phyloP scores from a whole-genome alignment of 805 yeast genomes.

The Barnettozyma botsteinii region DNA sequence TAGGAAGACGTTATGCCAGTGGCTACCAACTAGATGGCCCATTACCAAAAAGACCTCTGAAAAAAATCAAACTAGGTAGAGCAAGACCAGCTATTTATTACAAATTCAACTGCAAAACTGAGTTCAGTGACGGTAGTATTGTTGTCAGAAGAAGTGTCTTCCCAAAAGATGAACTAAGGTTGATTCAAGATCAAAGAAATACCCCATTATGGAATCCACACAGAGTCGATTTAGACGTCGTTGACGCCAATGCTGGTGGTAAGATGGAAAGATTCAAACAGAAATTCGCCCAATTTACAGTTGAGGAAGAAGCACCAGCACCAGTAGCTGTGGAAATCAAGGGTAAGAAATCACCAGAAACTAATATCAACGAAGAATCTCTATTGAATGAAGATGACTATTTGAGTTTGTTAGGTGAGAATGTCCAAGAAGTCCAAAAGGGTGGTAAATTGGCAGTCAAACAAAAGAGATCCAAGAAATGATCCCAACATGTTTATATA shows the following conservation, averaged over 20 bases:
- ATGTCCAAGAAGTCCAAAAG: slow-evolving; percentile 46
- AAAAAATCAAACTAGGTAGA: slow-evolving; percentile 69
- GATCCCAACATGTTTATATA: slow-evolving; percentile 2
- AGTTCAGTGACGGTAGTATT: slow-evolving; percentile 92
- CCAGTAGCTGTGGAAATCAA: slow-evolving; percentile 2
- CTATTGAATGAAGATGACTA: slow-evolving; percentile 39
- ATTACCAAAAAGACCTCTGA: slow-evolving; percentile 50
- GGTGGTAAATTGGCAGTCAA: slow-evolving; percentile 49
- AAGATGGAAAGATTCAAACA: slow-evolving; percentile 69
- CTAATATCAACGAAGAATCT: slow-evolving; percentile 8
- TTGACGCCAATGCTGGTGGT: slow-evolving; percentile 82
- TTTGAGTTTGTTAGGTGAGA: slow-evolving; percentile 54
- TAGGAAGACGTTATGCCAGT: slow-evolving; percentile 10
- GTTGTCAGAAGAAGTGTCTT: slow-evolving; percentile 75
- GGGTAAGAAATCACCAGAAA: slow-evolving; percentile 10
- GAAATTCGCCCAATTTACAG: slow-evolving; percentile 50
- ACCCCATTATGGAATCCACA: slow-evolving; percentile 85
- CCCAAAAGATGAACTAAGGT: slow-evolving; percentile 80
- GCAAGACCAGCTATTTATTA: slow-evolving; percentile 92
- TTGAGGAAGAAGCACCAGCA: slow-evolving; percentile 27
- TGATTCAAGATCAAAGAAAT: slow-evolving; percentile 86
- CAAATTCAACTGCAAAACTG: slow-evolving; percentile 84
- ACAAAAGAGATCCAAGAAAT: slow-evolving; percentile 37
- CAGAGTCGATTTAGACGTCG: slow-evolving; percentile 65
- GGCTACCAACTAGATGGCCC: slow-evolving; percentile 19